phyloP scores from a whole-genome alignment of 768 basidiomycete species.

The Naematelia aurantialba region DNA sequence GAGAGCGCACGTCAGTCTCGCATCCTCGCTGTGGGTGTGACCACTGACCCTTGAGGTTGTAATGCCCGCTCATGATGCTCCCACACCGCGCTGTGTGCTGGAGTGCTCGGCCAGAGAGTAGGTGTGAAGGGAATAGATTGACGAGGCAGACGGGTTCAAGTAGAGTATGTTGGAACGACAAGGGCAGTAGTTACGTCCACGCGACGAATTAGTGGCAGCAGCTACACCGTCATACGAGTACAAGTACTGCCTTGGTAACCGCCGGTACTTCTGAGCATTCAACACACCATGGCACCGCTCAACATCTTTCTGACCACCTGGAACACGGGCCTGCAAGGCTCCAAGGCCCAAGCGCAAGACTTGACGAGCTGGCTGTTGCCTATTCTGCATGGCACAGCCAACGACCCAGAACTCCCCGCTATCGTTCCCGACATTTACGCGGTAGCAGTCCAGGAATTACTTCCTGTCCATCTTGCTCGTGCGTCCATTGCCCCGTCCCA shows the following conservation, averaged over 20 bases:
- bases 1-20: not conserved
- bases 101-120: not conserved
- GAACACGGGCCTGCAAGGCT: slow-evolving; percentile 84
- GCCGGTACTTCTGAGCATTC: not conserved
- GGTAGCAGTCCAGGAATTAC: slow-evolving; percentile 88
- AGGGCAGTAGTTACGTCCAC: not conserved
- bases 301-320: slow-evolving; percentile 57
- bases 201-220: not conserved
- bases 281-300: slow-evolving; percentile 18
- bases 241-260: not conserved
- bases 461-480: slow-evolving; percentile 84
- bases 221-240: not conserved
- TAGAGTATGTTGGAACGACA: not conserved
- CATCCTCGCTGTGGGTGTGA: not conserved
- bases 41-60: slow-evolving; percentile 50
- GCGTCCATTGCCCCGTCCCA: slow-evolving; percentile 51
- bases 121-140: not conserved
- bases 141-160: not conserved
- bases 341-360: slow-evolving; percentile 57
- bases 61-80: slow-evolving; percentile 41
- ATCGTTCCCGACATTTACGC: slow-evolving; percentile 53
- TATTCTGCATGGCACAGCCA: slow-evolving; percentile 57
- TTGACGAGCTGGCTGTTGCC: slow-evolving; percentile 89
- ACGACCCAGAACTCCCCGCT: slow-evolving; percentile 70
- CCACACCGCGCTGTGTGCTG: not conserved